Percentiles rank a stretch among this genome's conserved stretches.
Conservation (phyloP, 108 stramenopile species). For the Licmophora abbreviata region DNA sequence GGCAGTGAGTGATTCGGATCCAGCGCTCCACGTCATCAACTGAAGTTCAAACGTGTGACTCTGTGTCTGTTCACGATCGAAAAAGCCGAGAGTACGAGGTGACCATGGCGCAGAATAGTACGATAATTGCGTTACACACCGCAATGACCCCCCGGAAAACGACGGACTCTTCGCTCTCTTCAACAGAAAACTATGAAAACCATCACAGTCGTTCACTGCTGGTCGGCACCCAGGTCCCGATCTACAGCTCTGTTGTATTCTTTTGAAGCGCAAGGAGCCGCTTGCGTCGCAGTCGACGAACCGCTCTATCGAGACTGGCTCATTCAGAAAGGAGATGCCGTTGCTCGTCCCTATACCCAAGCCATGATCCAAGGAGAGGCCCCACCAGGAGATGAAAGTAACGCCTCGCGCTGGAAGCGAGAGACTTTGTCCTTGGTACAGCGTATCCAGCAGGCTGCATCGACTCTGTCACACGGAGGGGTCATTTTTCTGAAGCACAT, state of each 20-base stretch:
- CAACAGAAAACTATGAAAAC: too few species aligned
- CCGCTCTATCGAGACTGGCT: slow-evolving; percentile 85
- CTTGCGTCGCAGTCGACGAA: slow-evolving; percentile 80
- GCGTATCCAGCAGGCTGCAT: slow-evolving; percentile 37
- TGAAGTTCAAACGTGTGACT: too few species aligned
- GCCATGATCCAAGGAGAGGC: slow-evolving; percentile 47
- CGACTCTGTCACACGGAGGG: slow-evolving; percentile 12
- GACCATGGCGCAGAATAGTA: too few species aligned
- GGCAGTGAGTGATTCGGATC: too few species aligned
- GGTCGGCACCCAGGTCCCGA: slow-evolving; percentile 86
- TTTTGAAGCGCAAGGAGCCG: slow-evolving; percentile 64
- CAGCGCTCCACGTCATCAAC: too few species aligned
- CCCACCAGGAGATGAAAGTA: slow-evolving; percentile 21
- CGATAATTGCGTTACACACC: too few species aligned
- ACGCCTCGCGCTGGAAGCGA: slow-evolving; percentile 30
- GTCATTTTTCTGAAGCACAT: slow-evolving; percentile 90
- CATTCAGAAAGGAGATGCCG: slow-evolving; percentile 31
- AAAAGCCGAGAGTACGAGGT: too few species aligned
- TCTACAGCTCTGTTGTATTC: slow-evolving; percentile 90
- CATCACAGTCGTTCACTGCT: slow-evolving; percentile 82
- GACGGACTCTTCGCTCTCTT: too few species aligned
- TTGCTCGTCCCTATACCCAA: slow-evolving; percentile 57
- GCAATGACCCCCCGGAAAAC: too few species aligned
- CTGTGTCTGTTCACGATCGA: too few species aligned
- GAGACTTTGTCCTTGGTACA: slow-evolving; percentile 43